A percentile compares a stretch with the other conserved stretches of the same genome.
Evolutionary conservation across 768 basidiomycete genomes (phyloP).

Genomic region (Pulveroboletus sp.): DNA sequence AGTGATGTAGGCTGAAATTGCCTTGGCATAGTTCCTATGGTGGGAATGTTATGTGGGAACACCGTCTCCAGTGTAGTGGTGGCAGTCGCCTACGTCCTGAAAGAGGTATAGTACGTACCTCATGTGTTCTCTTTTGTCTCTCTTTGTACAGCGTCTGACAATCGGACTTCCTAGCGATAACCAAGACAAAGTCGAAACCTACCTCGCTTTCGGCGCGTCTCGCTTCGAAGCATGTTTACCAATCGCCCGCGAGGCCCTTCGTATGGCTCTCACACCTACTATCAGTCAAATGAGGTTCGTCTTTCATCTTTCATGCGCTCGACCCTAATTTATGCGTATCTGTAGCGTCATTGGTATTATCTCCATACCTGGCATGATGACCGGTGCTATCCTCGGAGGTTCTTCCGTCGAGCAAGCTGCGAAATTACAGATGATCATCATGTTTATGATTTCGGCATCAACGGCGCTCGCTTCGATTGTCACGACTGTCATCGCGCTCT

Average conservation of each 20-base stretch:
- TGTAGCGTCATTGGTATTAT: conserved; percentile 69
- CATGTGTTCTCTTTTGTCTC: background rate
- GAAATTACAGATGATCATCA: conserved; percentile 86
- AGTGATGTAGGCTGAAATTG: background rate
- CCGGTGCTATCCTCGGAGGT: conserved; percentile 84
- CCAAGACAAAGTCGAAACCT: conserved; percentile 78
- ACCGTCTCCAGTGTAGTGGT: conserved; percentile 76
- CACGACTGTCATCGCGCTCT: conserved; percentile 55
- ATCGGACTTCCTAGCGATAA: conserved; percentile 53
- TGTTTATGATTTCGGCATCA: conserved; percentile 86
- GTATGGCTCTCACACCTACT: conserved; percentile 71
- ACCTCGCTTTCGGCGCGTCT: conserved; percentile 81
- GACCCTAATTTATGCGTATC: background rate
- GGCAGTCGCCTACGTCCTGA: conserved; percentile 63
- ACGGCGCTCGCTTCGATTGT: conserved; percentile 67
- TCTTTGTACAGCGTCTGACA: background rate
- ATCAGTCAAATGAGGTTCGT: conserved; percentile 81
- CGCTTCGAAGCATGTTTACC: conserved; percentile 81
- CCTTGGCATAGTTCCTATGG: conserved; percentile 57
- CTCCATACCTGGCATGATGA: conserved; percentile 89
- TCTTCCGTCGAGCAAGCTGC: conserved; percentile 82
- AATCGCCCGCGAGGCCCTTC: conserved; percentile 72
- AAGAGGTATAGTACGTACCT: conserved; percentile 61
- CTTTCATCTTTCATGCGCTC: background rate
- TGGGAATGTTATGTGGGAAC: conserved; percentile 83